Percentiles rank a stretch among this genome's conserved stretches.
phyloP scores from a whole-genome alignment of 2,329 filamentous ascomycete genomes.

The Calonectria pseudoreteaudii region DNA sequence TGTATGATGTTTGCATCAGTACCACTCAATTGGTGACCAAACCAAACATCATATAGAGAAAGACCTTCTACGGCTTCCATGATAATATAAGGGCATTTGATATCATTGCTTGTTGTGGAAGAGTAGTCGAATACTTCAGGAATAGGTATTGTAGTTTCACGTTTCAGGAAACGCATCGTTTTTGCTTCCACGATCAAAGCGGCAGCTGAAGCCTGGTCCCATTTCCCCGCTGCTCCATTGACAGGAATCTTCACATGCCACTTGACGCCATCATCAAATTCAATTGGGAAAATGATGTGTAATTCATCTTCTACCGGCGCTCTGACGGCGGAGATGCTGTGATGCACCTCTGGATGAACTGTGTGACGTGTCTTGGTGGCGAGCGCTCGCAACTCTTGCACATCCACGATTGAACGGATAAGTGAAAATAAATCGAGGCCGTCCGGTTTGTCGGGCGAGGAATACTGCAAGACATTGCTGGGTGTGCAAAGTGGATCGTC shows the following conservation, averaged over 20 bases:
- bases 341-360: background rate
- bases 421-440: background rate
- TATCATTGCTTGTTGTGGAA: background rate
- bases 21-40: background rate
- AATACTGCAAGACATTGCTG: background rate
- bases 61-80: background rate
- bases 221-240: background rate
- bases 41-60: slow-evolving; percentile 16
- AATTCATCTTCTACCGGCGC: background rate
- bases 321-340: background rate
- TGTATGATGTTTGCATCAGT: background rate
- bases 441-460: too few relatives aligned
- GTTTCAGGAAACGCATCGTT: slow-evolving; percentile 15
- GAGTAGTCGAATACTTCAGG: slow-evolving; percentile 17
- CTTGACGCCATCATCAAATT: background rate
- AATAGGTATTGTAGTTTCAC: slow-evolving; percentile 12
- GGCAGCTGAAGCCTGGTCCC: background rate
- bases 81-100: slow-evolving; percentile 14
- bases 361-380: background rate
- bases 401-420: background rate
- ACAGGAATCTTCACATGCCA: slow-evolving; percentile 11
- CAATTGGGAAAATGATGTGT: background rate
- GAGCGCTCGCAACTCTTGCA: background rate
- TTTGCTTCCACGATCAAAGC: slow-evolving; percentile 4
- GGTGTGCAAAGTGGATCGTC: background rate